Evolutionary conservation across 331 rosid genomes (phyloP), one percentile per base, ranked within the genome.

Genomic region (Spiraea crenata): DNA sequence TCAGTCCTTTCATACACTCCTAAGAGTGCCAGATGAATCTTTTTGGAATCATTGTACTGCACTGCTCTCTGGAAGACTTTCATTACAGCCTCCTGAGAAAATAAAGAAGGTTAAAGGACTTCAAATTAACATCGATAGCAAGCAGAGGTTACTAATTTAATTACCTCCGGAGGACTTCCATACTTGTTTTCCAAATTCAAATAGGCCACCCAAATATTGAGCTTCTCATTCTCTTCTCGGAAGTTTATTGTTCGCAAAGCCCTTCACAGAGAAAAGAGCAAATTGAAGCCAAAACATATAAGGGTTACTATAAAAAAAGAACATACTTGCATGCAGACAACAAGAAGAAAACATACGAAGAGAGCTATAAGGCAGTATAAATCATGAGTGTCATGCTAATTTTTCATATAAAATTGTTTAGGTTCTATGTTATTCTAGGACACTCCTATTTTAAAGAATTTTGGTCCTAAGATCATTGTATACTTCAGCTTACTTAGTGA

Each of bases 141-240:
- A 37, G 60, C 2, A 69, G 11, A 7, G 25, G 41, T 20, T 3
- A 34, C 19, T 42, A 25, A 5, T 68, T 59, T 67, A 70, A 31
- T 71, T 84, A 90, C 98, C 97, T 84, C 92, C 9, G 80, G 91
- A 76, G 99, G 97, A 71, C 81, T 89, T 66, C 96, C 99, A 71
- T 72, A 91, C 73, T 85, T 84, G 75, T 85, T 91, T 84, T 93
- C 99, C 82, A 91, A 80, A 81, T 93, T 93, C 67, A 93, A 86
- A 79, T 87, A 93, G 56, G 96, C 97, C 83, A 87, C 86, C 96
- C 96, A 91, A 65, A 93, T 76, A 76, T 91, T 93, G 70, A 89
- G 90, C 82, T 93, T 93, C 88, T 93, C 99, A 10, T 85, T 83
- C 85, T 89, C 97, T 75, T 93, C 97, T 57, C 99, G 89, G 25